Conservation (phyloP, 2,329 filamentous ascomycete genomes). For the Sporothrix humicola region DNA sequence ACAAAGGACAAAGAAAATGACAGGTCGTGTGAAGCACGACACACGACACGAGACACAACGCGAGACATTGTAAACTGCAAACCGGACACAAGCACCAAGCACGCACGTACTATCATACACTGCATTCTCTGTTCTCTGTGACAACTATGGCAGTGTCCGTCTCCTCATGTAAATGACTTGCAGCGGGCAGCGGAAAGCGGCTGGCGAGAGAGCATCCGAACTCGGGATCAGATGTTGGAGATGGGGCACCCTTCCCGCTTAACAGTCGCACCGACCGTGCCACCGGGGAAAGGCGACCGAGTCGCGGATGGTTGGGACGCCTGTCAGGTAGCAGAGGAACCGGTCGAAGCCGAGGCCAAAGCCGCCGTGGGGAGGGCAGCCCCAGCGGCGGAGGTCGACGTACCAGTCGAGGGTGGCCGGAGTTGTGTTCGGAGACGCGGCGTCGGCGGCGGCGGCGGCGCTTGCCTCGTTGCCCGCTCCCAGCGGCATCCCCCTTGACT, state of each 20-base stretch:
- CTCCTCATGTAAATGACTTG: conserved; percentile 6
- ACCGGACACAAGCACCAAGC: neutral
- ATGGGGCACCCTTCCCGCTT: conserved; percentile 27
- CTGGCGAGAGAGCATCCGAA: neutral
- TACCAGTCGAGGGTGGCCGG: conserved; percentile 75
- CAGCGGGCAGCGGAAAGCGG: neutral
- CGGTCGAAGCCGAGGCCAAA: conserved; percentile 92
- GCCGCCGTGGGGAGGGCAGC: conserved; percentile 88
- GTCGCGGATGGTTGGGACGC: conserved; percentile 81
- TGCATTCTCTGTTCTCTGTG: neutral
- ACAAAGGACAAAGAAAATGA: neutral
- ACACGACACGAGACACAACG: neutral
- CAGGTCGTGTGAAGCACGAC: neutral
- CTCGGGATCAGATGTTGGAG: neutral
- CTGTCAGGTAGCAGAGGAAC: conserved; percentile 80
- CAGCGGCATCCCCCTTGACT: conserved; percentile 30
- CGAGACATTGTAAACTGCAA: neutral
- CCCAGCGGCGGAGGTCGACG: conserved; percentile 83
- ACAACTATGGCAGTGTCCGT: neutral
- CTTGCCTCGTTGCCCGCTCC: neutral
- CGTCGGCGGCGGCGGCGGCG: neutral
- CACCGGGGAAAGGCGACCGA: conserved; percentile 85
- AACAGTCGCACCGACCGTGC: conserved; percentile 67
- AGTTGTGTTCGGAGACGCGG: neutral
- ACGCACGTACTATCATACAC: neutral